Evolutionary conservation across 441 rosid genomes (phyloP), one percentile per base, ranked within the genome.

Genomic region (Aleurites moluccanus): DNA sequence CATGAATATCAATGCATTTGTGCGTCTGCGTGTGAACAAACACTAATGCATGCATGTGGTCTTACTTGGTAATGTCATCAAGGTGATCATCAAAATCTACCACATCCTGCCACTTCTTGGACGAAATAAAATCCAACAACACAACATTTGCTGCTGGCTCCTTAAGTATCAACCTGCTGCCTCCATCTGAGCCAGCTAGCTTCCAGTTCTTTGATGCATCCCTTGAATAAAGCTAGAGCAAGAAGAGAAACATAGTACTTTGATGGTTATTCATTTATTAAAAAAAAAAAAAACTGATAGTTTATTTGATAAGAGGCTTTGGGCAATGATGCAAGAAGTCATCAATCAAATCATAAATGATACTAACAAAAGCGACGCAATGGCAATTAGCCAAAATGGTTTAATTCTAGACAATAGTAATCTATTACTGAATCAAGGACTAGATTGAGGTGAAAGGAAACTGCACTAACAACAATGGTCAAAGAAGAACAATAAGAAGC

Each of bases 31-130:
- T 20, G 21, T 20, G 14, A 10, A 7, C 23, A 49, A 56, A 47
- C 25, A 40, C 3, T 2, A 23, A 62, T 6, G 3, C 44, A 65
- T 42, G 18, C 8, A 57, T 11, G 53, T 47, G 6, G 27, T 42
- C 94, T 85, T 90, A 93, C 99, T 85, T 91, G 86, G 89, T 88
- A 53, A 93, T 79, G 80, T 93, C 92, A 68, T 93, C 99, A 45
- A 96, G 97, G 85, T 93, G 99, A 72, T 93, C 98, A 73, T 93
- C 97, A 75, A 96, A 85, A 82, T 96, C 98, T 27, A 90, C 88
- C 64, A 96, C 80, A 80, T 87, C 89, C 79, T 87, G 89, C 95
- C 97, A 92, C 83, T 93, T 96, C 79, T 80, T 86, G 9, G 94
- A 86, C 47, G 91, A 81, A 75, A 96, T 88, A 80, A 83, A 89